Evolutionary conservation across 2,329 filamentous ascomycete genomes (phyloP).

Genomic region (Hortaea sp.): DNA sequence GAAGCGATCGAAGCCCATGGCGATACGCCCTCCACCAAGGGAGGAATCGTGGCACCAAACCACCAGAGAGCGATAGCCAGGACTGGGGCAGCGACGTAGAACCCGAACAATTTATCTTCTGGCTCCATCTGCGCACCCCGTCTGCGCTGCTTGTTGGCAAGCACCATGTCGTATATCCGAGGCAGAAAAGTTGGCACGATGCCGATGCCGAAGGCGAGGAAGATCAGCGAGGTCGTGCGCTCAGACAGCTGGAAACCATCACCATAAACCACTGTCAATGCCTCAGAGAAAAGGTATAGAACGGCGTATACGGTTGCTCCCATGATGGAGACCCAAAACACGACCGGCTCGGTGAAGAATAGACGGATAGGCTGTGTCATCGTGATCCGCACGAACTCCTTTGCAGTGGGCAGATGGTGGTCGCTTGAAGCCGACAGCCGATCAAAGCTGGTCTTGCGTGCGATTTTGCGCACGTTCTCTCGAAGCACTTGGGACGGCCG

Average conservation of each 20-base stretch:
- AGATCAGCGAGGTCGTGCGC: slow-evolving; percentile 37
- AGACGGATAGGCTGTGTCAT: slow-evolving; percentile 1
- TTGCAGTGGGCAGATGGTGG: background rate
- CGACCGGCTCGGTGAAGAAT: slow-evolving; percentile 1
- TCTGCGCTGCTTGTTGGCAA: slow-evolving; percentile 19
- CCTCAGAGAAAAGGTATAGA: slow-evolving; percentile 42
- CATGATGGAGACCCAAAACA: slow-evolving; percentile 1
- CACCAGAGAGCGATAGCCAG: slow-evolving; percentile 36
- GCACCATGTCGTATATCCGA: slow-evolving; percentile 32
- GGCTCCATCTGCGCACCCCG: slow-evolving; percentile 22
- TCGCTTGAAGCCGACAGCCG: slow-evolving; percentile 16
- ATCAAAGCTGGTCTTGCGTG: slow-evolving; percentile 13
- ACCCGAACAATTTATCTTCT: slow-evolving; percentile 41
- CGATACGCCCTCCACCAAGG: slow-evolving; percentile 28
- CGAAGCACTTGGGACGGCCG: slow-evolving; percentile 35
- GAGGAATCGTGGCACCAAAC: slow-evolving; percentile 41
- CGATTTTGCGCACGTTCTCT: background rate
- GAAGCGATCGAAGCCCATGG: slow-evolving; percentile 14
- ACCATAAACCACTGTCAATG: slow-evolving; percentile 29
- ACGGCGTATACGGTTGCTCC: slow-evolving; percentile 30
- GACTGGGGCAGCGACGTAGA: slow-evolving; percentile 34
- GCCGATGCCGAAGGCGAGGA: slow-evolving; percentile 34
- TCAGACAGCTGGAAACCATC: background rate
- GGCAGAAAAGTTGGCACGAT: slow-evolving; percentile 33
- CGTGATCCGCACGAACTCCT: background rate